These are phyloP conservation scores for Pseudopyricularia javanii DNA, from an alignment of 2,329 filamentous ascomycete species.

Conservation along the genomic window DNA sequence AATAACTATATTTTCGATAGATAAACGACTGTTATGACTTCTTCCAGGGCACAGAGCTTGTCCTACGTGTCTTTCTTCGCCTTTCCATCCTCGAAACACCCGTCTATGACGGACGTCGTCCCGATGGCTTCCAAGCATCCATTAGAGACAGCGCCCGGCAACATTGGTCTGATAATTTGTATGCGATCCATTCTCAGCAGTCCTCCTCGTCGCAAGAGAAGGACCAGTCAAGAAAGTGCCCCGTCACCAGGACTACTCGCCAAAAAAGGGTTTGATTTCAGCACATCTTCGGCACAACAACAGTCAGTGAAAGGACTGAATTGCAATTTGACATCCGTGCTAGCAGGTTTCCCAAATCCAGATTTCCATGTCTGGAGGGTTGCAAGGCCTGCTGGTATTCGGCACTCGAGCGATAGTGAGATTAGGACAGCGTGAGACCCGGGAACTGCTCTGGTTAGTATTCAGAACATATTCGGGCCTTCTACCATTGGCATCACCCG, in stretches of 20 bases:
- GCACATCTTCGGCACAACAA: conserved; percentile 99
- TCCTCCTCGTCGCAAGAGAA: background rate
- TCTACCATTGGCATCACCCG: background rate
- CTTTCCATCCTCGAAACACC: no score
- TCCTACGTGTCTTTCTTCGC: no score
- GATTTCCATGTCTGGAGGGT: background rate
- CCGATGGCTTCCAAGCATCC: background rate
- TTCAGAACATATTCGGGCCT: background rate
- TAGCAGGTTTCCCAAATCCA: conserved; percentile 19
- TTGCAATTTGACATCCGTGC: conserved; percentile 99
- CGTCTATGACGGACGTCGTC: background rate
- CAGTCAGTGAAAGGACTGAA: conserved; percentile 66
- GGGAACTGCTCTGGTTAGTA: background rate
- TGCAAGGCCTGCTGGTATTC: background rate
- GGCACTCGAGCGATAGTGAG: background rate
- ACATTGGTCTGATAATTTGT: background rate
- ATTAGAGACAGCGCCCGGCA: background rate
- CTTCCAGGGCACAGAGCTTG: no score
- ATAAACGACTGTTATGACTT: no score
- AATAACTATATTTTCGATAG: no score
- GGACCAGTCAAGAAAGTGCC: conserved; percentile 4
- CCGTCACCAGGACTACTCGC: conserved; percentile 24
- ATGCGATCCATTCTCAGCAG: background rate
- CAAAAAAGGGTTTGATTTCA: conserved; percentile 49
- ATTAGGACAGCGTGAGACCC: background rate